Evolutionary conservation across 768 basidiomycete species (phyloP).

Genomic region (Serendipita sp.): DNA sequence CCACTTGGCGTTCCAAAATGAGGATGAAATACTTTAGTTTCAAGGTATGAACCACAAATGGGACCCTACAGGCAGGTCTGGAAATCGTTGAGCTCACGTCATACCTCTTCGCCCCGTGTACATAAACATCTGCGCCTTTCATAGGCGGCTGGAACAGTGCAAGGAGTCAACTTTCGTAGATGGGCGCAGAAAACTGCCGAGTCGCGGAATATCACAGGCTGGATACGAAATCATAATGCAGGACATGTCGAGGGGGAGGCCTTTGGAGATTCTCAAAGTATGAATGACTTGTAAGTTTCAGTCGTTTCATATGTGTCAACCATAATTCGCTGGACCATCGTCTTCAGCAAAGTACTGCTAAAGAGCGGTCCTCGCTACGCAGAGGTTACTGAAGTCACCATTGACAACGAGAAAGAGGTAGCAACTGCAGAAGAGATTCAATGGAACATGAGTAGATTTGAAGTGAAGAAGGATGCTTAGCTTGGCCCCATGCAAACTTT

Average conservation of each 20-base stretch:
- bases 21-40: background rate
- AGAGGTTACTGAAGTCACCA: background rate
- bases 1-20: background rate
- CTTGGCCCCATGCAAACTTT: no score
- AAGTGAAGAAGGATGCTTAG: background rate
- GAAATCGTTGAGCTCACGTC: no score
- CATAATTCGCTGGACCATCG: background rate
- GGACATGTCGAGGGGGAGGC: conserved; percentile 2
- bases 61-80: no score
- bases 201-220: background rate
- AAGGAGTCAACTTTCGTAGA: background rate
- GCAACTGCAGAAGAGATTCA: background rate
- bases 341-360: background rate
- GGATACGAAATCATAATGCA: background rate
- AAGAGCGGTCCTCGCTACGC: background rate
- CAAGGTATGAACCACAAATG: background rate
- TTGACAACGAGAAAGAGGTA: background rate
- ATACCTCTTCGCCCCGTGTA: no score
- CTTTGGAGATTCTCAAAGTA: background rate
- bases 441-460: background rate
- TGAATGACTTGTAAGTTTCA: background rate
- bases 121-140: background rate
- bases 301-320: background rate
- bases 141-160: background rate
- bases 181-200: background rate